phyloP scores from a whole-genome alignment of 2,329 filamentous ascomycete genomes.

The Sclerotinia glacialis region DNA sequence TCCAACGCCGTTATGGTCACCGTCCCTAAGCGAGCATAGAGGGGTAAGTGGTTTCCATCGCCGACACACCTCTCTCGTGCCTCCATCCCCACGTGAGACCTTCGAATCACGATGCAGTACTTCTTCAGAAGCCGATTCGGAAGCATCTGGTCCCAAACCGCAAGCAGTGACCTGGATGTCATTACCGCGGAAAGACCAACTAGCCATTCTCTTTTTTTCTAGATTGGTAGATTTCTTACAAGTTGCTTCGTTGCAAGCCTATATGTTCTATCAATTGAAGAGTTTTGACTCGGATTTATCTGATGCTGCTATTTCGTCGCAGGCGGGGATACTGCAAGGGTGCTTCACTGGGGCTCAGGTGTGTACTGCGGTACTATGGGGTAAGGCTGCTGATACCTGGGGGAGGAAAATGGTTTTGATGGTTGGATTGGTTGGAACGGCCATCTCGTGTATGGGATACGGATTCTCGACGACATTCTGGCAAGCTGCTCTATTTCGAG shows the following conservation, averaged over 20 bases:
- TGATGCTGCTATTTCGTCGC: constrained; percentile 66
- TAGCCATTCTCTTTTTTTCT: constrained; percentile 73
- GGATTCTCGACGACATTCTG: constrained; percentile 62
- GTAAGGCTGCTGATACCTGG: constrained; percentile 61
- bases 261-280: constrained; percentile 86
- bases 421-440: constrained; percentile 68
- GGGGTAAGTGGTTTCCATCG: constrained; percentile 12
- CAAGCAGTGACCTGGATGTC: constrained; percentile 63
- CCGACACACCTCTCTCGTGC: constrained; percentile 10
- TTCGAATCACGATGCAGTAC: constrained; percentile 9
- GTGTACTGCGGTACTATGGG: constrained; percentile 79
- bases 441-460: constrained; percentile 61
- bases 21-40: not conserved
- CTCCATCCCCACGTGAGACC: constrained; percentile 13
- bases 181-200: constrained; percentile 72
- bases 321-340: constrained; percentile 74
- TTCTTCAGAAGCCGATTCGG: constrained; percentile 9
- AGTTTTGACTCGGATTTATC: constrained; percentile 61
- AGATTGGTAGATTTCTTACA: constrained; percentile 79
- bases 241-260: constrained; percentile 64
- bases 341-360: constrained; percentile 83
- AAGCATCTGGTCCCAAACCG: constrained; percentile 14
- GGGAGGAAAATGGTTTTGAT: constrained; percentile 79
- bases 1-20: not conserved
- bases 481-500: constrained; percentile 74